Evolutionary conservation across 768 basidiomycete genomes (phyloP).

Genomic region (Phanerochaete carnosa): DNA sequence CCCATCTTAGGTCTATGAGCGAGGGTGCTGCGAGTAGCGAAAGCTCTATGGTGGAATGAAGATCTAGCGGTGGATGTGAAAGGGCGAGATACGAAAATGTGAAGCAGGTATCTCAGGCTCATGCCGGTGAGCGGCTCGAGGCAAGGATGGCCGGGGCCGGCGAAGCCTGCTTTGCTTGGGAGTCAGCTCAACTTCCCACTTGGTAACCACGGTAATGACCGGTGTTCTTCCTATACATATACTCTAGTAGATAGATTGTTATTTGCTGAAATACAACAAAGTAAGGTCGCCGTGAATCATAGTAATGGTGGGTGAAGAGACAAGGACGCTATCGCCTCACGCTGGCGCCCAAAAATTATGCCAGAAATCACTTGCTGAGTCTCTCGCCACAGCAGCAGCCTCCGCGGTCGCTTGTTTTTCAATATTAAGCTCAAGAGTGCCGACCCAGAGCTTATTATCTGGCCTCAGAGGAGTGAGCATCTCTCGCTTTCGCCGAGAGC

Average conservation of each 20-base stretch:
- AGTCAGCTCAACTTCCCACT: background rate
- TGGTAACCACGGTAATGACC: too few relatives aligned
- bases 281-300: background rate
- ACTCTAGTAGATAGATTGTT: background rate
- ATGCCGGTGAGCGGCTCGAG: background rate
- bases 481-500: too few relatives aligned
- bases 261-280: background rate
- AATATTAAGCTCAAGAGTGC: too few relatives aligned
- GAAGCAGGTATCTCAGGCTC: background rate
- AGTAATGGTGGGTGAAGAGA: too few relatives aligned
- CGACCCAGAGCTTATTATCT: too few relatives aligned
- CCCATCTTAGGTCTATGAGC: slow-evolving; percentile 24
- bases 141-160: background rate
- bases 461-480: too few relatives aligned
- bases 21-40: background rate
- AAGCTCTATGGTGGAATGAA: background rate
- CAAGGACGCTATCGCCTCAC: too few relatives aligned
- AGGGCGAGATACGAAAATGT: background rate
- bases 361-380: too few relatives aligned
- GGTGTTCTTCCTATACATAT: too few relatives aligned
- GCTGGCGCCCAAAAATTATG: too few relatives aligned
- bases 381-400: too few relatives aligned
- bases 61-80: background rate
- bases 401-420: too few relatives aligned
- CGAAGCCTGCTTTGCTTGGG: background rate